Evolutionary conservation across 2,329 filamentous ascomycete species (phyloP), one percentile per base, ranked within the genome.

Genomic region (Xylaria arbuscula): DNA sequence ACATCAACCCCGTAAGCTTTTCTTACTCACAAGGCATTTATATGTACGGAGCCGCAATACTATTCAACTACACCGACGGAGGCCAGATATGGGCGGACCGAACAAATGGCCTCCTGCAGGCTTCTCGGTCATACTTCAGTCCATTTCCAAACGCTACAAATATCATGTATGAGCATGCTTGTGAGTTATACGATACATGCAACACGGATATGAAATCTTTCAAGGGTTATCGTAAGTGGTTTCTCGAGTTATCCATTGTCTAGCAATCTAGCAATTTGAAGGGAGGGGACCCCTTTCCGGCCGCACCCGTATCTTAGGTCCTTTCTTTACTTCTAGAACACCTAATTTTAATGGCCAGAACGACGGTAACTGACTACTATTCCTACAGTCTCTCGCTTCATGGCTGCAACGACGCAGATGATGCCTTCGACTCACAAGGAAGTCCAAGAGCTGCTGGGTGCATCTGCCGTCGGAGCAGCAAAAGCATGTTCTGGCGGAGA

Each of bases 101-200:
- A 50, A 82, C 87, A 1, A 74, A 82, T 58, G 81, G 82, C 24
- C 82, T 91, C 28, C 78, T 91, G 22, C 78, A 83, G 28, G 86
- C 85, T 28, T 80, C 85, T 2, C 71, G 75, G 32, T 80, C 79
- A 28, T 82, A 81, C 76, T 90, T 91, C 80, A 79, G 78, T 55
- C 83, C 85, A 4, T 83, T 81, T 55, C 75, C 81, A 17, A 86
- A 88, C 72, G 80, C 83, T 5, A 86, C 87, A 24, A 81, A 88
- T 74, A 80, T 91, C 78, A 88, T 92, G 86, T 88, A 83, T 75
- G 90, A 93, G 78, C 83, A 83, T 53, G 87, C 88, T n/a, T 93
- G 90, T 81, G 90, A 93, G 78, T 80, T 78, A 3, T 79, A 82
- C 67, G 79, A 80, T 61, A 82, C 76, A 0, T 93, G 91, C 79